Evolutionary conservation across 1,284 basidiomycete genomes (phyloP).

Genomic region (Pterulicium gracile): DNA sequence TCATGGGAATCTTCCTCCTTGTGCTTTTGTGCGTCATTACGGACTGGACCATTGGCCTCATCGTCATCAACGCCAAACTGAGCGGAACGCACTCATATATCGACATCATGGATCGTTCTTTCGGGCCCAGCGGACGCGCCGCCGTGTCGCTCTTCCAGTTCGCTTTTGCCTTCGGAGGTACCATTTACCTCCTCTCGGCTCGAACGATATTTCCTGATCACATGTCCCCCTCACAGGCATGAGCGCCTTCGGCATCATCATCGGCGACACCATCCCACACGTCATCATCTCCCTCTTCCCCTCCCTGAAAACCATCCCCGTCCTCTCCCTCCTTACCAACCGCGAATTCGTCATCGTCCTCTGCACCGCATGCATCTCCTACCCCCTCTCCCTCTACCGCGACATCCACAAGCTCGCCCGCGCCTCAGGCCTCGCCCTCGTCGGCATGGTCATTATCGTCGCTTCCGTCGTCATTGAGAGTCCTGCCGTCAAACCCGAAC

Average conservation of each 20-base stretch:
- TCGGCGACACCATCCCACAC: constrained; percentile 92
- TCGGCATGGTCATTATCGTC: constrained; percentile 95
- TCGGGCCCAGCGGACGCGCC: constrained; percentile 78
- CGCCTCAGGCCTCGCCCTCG: constrained; percentile 79
- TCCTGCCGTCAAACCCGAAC: constrained; percentile 65
- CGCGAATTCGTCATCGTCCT: constrained; percentile 83
- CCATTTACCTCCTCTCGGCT: constrained; percentile 6
- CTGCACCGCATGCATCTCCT: constrained; percentile 83
- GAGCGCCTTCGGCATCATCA: constrained; percentile 94
- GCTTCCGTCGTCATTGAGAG: constrained; percentile 80
- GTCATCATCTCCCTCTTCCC: constrained; percentile 88
- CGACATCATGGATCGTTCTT: constrained; percentile 93
- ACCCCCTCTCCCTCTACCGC: constrained; percentile 91
- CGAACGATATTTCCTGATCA: constrained; percentile 5
- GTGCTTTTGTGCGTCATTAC: constrained; percentile 77
- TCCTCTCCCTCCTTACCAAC: constrained; percentile 72
- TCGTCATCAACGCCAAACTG: constrained; percentile 92
- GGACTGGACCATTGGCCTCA: constrained; percentile 97
- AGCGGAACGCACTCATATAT: constrained; percentile 91
- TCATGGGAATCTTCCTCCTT: constrained; percentile 77
- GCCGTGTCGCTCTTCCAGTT: constrained; percentile 98
- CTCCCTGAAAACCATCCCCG: constrained; percentile 51
- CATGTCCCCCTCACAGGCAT: constrained; percentile 53
- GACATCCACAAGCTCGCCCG: constrained; percentile 96
- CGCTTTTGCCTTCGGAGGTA: constrained; percentile 93